Evolutionary conservation across 306 rosid species (phyloP).

Genomic region (Trichosanthes cucumerina): DNA sequence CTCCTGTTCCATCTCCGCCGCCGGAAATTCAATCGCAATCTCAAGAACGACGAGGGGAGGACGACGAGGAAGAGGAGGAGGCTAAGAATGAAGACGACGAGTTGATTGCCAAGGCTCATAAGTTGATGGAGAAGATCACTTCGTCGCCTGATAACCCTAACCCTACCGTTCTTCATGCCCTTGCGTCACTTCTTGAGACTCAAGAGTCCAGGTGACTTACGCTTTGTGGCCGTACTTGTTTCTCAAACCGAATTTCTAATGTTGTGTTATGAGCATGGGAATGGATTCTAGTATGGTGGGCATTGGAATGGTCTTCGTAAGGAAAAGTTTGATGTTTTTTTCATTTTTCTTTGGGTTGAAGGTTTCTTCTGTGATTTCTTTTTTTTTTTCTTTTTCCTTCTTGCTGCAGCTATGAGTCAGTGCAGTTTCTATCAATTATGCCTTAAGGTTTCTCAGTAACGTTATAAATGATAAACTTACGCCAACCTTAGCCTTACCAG

Average conservation of each 20-base stretch:
- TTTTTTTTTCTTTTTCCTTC: background rate
- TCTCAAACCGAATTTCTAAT: background rate
- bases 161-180: conserved; percentile 62
- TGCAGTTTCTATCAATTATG: background rate
- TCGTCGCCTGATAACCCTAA: conserved; percentile 69
- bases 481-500: background rate
- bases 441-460: background rate
- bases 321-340: background rate
- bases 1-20: conserved; percentile 16
- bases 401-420: background rate
- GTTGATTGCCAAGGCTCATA: conserved; percentile 57
- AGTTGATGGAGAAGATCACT: conserved; percentile 71
- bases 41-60: conserved; percentile 26
- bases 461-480: background rate
- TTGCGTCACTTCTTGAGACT: conserved; percentile 71
- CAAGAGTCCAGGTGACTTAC: conserved; percentile 55
- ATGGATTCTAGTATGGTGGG: background rate
- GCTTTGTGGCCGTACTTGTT: background rate
- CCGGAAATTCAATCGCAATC: conserved; percentile 29
- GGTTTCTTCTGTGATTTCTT: background rate
- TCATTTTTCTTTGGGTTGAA: background rate
- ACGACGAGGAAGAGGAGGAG: conserved; percentile 60
- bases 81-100: conserved; percentile 68
- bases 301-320: background rate
- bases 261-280: background rate